These are phyloP conservation scores for Salix exigua DNA, from an alignment of 345 rosid genomes.

Conservation along the genomic window DNA sequence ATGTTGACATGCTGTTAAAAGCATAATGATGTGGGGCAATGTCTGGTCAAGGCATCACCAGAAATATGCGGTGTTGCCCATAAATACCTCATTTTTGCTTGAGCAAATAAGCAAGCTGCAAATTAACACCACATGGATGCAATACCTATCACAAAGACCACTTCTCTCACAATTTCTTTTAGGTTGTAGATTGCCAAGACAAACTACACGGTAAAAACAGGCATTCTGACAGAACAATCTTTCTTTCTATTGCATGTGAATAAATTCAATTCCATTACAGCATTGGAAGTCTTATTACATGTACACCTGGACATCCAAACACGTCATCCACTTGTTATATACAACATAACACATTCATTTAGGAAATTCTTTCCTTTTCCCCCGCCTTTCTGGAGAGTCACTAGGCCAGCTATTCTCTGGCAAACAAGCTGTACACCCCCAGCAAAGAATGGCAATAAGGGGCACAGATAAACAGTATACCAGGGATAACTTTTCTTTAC, in stretches of 20 bases:
- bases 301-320: neutral
- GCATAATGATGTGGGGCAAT: neutral
- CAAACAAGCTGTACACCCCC: neutral
- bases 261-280: neutral
- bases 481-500: neutral
- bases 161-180: no score
- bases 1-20: neutral
- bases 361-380: neutral
- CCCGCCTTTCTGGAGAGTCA: neutral
- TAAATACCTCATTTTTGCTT: neutral
- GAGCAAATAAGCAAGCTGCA: neutral
- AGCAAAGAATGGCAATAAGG: neutral
- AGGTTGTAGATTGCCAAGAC: neutral
- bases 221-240: neutral
- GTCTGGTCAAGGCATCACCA: neutral
- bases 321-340: neutral
- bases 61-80: neutral
- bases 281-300: neutral
- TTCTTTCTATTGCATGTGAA: neutral
- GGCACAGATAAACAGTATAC: neutral
- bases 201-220: neutral
- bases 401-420: neutral
- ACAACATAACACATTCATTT: neutral
- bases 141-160: no score
- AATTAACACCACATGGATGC: no score